Evolutionary conservation across 306 rosid species (phyloP).

Genomic region (Glycyrrhiza uralensis): DNA sequence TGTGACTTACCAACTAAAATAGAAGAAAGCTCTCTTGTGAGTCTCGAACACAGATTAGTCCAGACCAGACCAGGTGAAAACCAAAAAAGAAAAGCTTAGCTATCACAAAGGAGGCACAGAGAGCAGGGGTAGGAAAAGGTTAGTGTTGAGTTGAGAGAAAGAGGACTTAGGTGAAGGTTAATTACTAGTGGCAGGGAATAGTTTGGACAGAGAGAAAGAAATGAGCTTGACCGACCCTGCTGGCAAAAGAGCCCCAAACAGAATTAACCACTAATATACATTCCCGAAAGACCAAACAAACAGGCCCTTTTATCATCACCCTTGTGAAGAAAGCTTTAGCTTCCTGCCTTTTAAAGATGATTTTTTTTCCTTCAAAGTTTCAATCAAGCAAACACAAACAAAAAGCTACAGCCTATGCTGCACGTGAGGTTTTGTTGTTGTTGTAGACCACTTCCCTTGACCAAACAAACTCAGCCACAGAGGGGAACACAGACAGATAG

Average conservation of each 20-base stretch:
- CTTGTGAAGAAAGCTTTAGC: slow-evolving; percentile 30
- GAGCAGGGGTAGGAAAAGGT: neutral
- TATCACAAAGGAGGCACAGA: neutral
- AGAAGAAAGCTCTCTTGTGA: too few species aligned
- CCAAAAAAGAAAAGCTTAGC: too few species aligned
- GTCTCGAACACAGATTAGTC: too few species aligned
- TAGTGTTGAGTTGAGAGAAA: neutral
- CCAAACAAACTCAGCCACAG: slow-evolving; percentile 23
- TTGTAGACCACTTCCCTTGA: slow-evolving; percentile 38
- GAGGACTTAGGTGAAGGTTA: neutral
- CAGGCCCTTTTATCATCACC: slow-evolving; percentile 38
- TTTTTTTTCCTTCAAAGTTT: slow-evolving; percentile 1
- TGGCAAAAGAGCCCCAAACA: slow-evolving; percentile 10
- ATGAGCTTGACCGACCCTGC: neutral
- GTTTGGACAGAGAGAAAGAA: neutral
- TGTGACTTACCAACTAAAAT: too few species aligned
- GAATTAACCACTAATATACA: neutral
- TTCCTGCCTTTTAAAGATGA: slow-evolving; percentile 10
- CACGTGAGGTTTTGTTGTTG: slow-evolving; percentile 63
- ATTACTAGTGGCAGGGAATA: neutral
- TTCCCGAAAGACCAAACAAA: slow-evolving; percentile 50
- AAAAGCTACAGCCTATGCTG: slow-evolving; percentile 47
- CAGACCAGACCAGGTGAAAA: too few species aligned
- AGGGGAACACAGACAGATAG: slow-evolving; percentile 22
- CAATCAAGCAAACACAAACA: slow-evolving; percentile 22